These are phyloP conservation scores for Alternaria brassicicola DNA, from an alignment of 2,329 filamentous ascomycete species.

Conservation along the genomic window DNA sequence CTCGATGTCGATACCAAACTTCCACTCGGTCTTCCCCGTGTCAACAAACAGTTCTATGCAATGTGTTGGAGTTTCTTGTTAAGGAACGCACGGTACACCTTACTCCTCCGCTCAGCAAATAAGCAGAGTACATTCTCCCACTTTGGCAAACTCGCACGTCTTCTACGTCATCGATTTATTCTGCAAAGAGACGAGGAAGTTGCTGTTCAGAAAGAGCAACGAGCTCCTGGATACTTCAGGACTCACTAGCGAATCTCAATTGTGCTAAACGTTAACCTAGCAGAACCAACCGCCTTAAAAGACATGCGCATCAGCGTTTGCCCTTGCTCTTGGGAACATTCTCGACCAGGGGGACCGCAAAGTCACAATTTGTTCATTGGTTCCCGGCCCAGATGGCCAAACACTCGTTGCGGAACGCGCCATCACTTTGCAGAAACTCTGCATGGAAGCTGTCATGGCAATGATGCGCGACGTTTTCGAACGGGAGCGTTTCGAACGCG, in stretches of 20 bases:
- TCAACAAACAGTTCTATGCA: not conserved
- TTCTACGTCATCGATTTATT: not conserved
- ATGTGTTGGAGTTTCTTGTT: not conserved
- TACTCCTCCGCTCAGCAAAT: not conserved
- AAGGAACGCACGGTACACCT: not conserved
- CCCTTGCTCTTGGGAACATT: not conserved
- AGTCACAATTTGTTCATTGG: not conserved
- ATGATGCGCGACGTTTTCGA: no score
- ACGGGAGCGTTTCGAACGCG: no score
- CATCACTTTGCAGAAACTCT: not conserved
- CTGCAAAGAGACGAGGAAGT: no score
- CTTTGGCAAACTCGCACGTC: not conserved
- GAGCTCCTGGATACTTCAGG: not conserved
- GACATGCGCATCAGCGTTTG: not conserved
- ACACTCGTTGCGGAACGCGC: not conserved
- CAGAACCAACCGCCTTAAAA: not conserved
- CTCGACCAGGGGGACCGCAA: not conserved
- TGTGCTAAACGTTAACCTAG: not conserved
- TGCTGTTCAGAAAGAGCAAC: no score
- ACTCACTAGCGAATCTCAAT: not conserved
- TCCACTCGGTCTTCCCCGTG: not conserved
- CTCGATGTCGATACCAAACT: not conserved
- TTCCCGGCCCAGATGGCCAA: not conserved
- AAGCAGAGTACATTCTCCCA: not conserved
- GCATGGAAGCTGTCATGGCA: not conserved